These are phyloP conservation scores for Aureobasidium namibiae DNA, from an alignment of 2,329 filamentous ascomycete species.

Conservation along the genomic window DNA sequence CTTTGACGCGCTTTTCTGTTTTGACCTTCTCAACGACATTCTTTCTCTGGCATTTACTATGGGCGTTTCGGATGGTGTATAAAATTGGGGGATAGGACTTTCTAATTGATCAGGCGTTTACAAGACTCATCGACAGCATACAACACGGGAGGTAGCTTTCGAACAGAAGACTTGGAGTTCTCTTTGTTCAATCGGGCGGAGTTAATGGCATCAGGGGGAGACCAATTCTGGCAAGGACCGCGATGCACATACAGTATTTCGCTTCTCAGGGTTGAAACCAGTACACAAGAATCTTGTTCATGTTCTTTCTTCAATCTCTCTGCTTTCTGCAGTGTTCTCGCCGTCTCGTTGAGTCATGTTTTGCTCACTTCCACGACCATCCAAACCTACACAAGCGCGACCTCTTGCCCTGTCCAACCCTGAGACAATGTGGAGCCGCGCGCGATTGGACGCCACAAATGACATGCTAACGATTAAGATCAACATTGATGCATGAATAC, in stretches of 20 bases:
- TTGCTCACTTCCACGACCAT: background rate
- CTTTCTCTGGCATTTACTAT: background rate
- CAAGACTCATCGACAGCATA: conserved; percentile 6
- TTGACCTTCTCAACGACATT: background rate
- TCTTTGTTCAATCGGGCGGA: background rate
- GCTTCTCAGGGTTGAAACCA: background rate
- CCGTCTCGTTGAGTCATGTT: background rate
- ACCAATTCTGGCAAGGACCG: background rate
- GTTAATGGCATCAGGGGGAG: background rate
- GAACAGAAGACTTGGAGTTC: background rate
- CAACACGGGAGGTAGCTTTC: background rate
- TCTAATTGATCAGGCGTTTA: background rate
- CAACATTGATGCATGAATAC: background rate
- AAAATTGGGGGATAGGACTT: background rate
- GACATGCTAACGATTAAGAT: background rate
- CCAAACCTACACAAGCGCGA: background rate
- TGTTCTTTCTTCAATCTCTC: background rate
- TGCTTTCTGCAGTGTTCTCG: background rate
- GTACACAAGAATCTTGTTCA: background rate
- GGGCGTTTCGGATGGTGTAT: background rate
- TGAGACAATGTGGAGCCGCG: conserved; percentile 1
- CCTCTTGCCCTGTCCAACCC: background rate
- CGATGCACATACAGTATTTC: background rate
- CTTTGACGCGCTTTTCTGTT: background rate
- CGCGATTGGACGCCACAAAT: background rate